Evolutionary conservation across 345 rosid genomes (phyloP).

Genomic region (Ailanthus altissimus): DNA sequence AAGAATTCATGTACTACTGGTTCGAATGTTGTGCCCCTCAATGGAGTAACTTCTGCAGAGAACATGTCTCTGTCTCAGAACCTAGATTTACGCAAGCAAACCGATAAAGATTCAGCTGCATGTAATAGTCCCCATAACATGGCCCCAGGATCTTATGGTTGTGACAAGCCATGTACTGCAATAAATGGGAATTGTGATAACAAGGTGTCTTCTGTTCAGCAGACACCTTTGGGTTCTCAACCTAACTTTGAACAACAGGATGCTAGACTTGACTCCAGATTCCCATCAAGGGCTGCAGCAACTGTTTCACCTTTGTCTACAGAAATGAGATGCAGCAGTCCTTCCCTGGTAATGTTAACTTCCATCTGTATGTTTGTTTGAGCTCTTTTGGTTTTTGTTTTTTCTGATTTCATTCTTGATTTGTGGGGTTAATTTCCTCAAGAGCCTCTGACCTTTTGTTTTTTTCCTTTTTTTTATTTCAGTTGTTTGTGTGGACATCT

Average conservation of each 20-base stretch:
- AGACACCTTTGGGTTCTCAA: conserved; percentile 21
- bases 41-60: conserved; percentile 32
- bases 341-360: conserved; percentile 33
- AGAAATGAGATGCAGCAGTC: conserved; percentile 37
- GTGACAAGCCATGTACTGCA: conserved; percentile 24
- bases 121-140: conserved; percentile 32
- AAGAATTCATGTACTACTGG: conserved; percentile 35
- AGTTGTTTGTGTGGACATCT: background rate
- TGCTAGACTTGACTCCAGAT: conserved; percentile 27
- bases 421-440: background rate
- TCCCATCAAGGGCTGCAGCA: conserved; percentile 20
- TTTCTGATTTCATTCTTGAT: background rate
- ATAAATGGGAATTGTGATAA: conserved; percentile 34
- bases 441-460: background rate
- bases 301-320: conserved; percentile 24
- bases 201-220: conserved; percentile 33
- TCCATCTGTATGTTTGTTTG: conserved; percentile 2
- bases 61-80: conserved; percentile 30
- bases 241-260: conserved; percentile 30
- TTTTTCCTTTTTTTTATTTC: background rate
- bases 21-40: conserved; percentile 31
- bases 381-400: background rate
- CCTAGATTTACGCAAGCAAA: conserved; percentile 34
- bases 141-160: conserved; percentile 20
- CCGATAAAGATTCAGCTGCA: conserved; percentile 37